phyloP scores from a whole-genome alignment of 2,329 filamentous ascomycete species.

The Fusarium burgessii region DNA sequence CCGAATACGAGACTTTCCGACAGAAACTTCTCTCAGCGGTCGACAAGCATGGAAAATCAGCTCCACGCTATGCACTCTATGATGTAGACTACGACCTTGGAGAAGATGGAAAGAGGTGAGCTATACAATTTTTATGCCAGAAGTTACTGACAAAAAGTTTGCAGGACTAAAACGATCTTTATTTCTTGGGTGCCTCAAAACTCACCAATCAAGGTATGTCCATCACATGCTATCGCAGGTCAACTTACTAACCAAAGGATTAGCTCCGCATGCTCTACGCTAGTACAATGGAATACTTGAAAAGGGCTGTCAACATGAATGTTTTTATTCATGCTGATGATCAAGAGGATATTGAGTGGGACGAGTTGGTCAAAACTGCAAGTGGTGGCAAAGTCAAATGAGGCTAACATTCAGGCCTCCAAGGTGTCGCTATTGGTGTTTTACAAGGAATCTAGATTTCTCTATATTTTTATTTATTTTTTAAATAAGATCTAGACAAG shows the following conservation, averaged over 20 bases:
- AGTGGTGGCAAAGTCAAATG: conserved; percentile 24
- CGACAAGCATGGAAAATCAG: conserved; percentile 14
- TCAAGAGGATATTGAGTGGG: conserved; percentile 29
- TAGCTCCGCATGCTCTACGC: conserved; percentile 42
- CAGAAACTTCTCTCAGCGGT: conserved; percentile 21
- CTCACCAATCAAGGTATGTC: conserved; percentile 31
- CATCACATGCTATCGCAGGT: neutral
- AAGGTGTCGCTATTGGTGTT: neutral
- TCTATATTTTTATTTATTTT: neutral
- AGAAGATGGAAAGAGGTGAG: conserved; percentile 32
- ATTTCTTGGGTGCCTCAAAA: conserved; percentile 36
- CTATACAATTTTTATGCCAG: accelerated
- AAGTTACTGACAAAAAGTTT: accelerated
- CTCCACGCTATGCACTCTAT: conserved; percentile 36
- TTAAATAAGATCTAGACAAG: neutral
- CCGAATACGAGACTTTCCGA: conserved; percentile 31
- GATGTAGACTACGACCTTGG: conserved; percentile 38
- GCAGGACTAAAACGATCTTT: conserved; percentile 32
- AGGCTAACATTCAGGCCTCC: neutral
- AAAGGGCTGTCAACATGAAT: conserved; percentile 29
- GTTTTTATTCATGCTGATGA: conserved; percentile 33
- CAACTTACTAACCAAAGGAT: neutral
- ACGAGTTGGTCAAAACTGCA: conserved; percentile 15
- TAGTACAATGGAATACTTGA: conserved; percentile 39
- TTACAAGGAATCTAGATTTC: neutral